Percentiles rank a stretch among this genome's conserved stretches.
These are phyloP conservation scores for Pythium pectinolyticum DNA, from an alignment of 352 stramenopile genomes.

Conservation along the genomic window DNA sequence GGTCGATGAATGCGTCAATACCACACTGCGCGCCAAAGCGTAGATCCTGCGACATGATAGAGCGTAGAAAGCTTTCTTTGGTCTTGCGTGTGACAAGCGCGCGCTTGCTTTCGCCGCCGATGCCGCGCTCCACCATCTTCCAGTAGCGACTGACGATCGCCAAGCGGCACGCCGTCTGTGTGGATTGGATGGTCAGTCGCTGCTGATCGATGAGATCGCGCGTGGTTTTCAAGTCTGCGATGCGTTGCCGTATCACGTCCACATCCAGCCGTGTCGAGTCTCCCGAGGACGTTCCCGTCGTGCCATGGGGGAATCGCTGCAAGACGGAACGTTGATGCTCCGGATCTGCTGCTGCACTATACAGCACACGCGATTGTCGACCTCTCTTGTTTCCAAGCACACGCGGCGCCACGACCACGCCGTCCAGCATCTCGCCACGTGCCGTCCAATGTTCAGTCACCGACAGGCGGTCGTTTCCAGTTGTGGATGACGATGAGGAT, in stretches of 20 bases:
- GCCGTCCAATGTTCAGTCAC: no score
- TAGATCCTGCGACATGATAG: neutral
- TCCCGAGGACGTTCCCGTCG: no score
- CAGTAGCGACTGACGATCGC: slow-evolving; percentile 5
- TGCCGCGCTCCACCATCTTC: slow-evolving; percentile 3
- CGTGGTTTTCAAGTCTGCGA: slow-evolving; percentile 29
- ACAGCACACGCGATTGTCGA: no score
- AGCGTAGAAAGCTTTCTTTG: neutral
- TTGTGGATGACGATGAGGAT: no score
- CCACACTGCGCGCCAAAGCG: neutral
- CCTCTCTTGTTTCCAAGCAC: no score
- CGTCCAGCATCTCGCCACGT: no score
- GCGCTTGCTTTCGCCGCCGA: slow-evolving; percentile 3
- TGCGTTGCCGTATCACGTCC: slow-evolving; percentile 34
- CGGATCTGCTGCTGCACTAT: no score
- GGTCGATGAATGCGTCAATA: slow-evolving; percentile 1
- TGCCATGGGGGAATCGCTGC: no score
- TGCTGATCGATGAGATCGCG: slow-evolving; percentile 26
- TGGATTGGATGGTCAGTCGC: slow-evolving; percentile 11
- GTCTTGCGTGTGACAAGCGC: neutral
- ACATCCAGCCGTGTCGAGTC: slow-evolving; percentile 33
- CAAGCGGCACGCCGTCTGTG: slow-evolving; percentile 1
- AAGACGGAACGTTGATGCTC: no score
- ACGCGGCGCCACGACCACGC: no score
- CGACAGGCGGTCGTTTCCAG: no score